Evolutionary conservation across 306 rosid genomes (phyloP).

Genomic region (Cicer yamashitae): DNA sequence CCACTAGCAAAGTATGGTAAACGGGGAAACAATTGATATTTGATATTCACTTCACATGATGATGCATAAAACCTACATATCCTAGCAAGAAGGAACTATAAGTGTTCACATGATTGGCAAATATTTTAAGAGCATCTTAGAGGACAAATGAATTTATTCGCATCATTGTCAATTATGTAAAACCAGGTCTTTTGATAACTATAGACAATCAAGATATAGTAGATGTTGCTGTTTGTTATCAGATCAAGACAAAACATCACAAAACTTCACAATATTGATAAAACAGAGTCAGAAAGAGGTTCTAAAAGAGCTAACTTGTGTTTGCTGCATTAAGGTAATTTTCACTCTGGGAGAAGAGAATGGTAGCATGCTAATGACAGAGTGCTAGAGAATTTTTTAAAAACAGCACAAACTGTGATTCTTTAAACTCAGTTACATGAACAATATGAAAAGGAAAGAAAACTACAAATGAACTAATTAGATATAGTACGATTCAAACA

Average conservation of each 20-base stretch:
- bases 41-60: conserved; percentile 26
- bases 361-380: background rate
- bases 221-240: background rate
- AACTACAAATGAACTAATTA: conserved; percentile 10
- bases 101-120: conserved; percentile 6
- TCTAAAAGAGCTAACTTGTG: conserved; percentile 9
- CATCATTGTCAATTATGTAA: conserved; percentile 5
- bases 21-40: conserved; percentile 27
- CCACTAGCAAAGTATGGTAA: conserved; percentile 22
- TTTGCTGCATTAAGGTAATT: background rate
- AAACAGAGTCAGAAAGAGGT: background rate
- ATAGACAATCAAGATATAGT: background rate
- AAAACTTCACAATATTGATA: background rate
- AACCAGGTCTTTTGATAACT: conserved; percentile 9
- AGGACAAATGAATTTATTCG: conserved; percentile 4
- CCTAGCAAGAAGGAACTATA: conserved; percentile 21
- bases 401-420: conserved; percentile 1
- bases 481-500: conserved; percentile 7
- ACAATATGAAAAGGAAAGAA: conserved; percentile 25
- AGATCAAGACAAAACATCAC: background rate
- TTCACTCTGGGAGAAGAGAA: background rate
- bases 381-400: conserved; percentile 12
- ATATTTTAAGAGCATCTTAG: background rate
- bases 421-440: conserved; percentile 11
- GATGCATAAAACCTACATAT: background rate